A percentile compares a stretch with the other conserved stretches of the same genome.
Conservation (phyloP, 306 rosid species). For the Dalbergia oliveri region DNA sequence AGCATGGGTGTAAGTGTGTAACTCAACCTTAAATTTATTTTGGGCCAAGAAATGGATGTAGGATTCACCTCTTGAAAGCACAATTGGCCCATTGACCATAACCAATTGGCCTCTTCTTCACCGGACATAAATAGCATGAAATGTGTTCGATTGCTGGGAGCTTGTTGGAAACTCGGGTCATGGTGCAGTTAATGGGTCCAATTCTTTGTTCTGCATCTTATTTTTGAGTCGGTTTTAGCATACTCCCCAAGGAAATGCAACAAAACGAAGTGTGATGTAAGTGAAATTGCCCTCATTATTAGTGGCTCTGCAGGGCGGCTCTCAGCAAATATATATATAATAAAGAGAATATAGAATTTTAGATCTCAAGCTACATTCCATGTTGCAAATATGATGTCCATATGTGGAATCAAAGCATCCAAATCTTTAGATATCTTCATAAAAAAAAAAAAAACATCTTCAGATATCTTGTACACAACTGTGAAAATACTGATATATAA, state of each 20-base stretch:
- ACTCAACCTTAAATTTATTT: too few relatives aligned
- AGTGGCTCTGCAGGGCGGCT: background rate
- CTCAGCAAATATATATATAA: too few relatives aligned
- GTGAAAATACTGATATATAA: background rate
- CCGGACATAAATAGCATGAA: too few relatives aligned
- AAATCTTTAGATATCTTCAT: background rate
- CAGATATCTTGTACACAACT: background rate
- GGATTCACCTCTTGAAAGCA: too few relatives aligned
- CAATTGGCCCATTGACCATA: too few relatives aligned
- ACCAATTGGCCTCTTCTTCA: too few relatives aligned
- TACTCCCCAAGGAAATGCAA: background rate
- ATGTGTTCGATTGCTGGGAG: too few relatives aligned
- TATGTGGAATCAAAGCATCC: background rate
- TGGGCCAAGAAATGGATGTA: too few relatives aligned
- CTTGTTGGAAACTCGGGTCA: too few relatives aligned
- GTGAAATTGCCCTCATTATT: background rate
- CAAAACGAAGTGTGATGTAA: background rate
- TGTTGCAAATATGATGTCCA: background rate
- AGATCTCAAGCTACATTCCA: background rate
- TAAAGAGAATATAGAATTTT: background rate
- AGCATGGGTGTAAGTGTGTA: too few relatives aligned
- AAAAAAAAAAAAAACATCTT: background rate
- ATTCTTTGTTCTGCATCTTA: background rate
- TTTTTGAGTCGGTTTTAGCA: background rate
- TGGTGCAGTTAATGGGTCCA: background rate